Conservation (phyloP, 2,329 filamentous ascomycete species). For the Anthostomella pinea region DNA sequence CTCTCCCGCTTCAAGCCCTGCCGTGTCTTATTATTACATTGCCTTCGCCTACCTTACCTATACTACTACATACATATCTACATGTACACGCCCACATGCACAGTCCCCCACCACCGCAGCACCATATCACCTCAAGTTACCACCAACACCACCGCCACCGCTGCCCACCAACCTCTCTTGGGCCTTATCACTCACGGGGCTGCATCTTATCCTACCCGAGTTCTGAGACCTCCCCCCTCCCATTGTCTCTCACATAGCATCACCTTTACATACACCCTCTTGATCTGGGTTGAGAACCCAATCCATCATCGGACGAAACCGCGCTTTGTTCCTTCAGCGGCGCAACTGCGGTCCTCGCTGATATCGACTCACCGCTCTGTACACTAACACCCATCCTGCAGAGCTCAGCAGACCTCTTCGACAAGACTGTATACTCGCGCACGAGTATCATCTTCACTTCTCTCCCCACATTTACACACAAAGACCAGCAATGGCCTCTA, state of each 20-base stretch:
- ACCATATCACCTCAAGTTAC: conserved; percentile 16
- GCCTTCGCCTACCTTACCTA: too few species aligned
- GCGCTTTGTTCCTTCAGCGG: too few species aligned
- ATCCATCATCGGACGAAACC: too few species aligned
- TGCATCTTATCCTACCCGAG: conserved; percentile 19
- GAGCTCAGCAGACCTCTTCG: conserved; percentile 21
- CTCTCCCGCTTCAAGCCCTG: conserved; percentile 22
- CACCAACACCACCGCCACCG: too few species aligned
- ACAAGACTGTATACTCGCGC: conserved; percentile 18
- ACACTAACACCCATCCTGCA: conserved; percentile 25
- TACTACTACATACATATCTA: too few species aligned
- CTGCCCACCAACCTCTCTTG: too few species aligned
- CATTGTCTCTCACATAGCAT: conserved; percentile 24
- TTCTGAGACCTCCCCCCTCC: conserved; percentile 21
- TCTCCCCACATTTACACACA: conserved; percentile 15
- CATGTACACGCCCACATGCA: conserved; percentile 13
- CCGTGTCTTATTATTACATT: too few species aligned
- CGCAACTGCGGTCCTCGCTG: too few species aligned
- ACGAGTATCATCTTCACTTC: conserved; percentile 10
- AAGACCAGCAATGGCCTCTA: conserved; percentile 46
- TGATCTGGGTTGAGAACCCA: too few species aligned
- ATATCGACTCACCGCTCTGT: conserved; percentile 21
- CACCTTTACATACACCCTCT: conserved; percentile 19
- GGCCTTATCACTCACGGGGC: conserved; percentile 22
- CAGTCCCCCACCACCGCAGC: conserved; percentile 15